A percentile compares a stretch with the other conserved stretches of the same genome.
Evolutionary conservation across 2,329 filamentous ascomycete species (phyloP).

Genomic region (Talaromyces sp.): DNA sequence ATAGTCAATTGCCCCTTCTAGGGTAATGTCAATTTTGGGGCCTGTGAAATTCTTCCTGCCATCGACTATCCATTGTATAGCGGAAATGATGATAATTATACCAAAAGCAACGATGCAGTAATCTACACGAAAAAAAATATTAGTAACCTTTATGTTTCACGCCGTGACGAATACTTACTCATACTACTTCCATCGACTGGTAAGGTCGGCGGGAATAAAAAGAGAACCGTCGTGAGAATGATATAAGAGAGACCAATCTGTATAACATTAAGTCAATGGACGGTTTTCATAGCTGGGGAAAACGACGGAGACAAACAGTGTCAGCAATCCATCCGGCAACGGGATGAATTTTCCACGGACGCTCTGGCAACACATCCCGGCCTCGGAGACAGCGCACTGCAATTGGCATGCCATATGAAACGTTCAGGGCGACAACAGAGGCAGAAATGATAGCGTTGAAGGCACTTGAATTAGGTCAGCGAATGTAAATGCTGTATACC

Average conservation of each 20-base stretch:
- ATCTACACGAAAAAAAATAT: constrained; percentile 17
- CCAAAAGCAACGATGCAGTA: constrained; percentile 51
- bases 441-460: constrained; percentile 68
- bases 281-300: not conserved
- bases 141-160: not conserved
- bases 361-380: constrained; percentile 58
- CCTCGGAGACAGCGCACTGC: constrained; percentile 64
- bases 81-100: constrained; percentile 53
- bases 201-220: constrained; percentile 65
- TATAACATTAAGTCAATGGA: constrained; percentile 17
- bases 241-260: constrained; percentile 57
- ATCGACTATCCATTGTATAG: constrained; percentile 56
- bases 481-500: not conserved
- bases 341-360: constrained; percentile 53
- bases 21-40: constrained; percentile 42
- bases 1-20: not conserved
- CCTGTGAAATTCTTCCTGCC: constrained; percentile 57
- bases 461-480: constrained; percentile 40
- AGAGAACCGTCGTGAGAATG: constrained; percentile 64
- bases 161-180: constrained; percentile 44
- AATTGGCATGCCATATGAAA: constrained; percentile 70
- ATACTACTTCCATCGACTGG: constrained; percentile 63
- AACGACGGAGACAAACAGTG: constrained; percentile 28
- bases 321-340: constrained; percentile 58
- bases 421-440: constrained; percentile 64